Conservation (phyloP, 345 rosid genomes). For the Brassica rapa region DNA sequence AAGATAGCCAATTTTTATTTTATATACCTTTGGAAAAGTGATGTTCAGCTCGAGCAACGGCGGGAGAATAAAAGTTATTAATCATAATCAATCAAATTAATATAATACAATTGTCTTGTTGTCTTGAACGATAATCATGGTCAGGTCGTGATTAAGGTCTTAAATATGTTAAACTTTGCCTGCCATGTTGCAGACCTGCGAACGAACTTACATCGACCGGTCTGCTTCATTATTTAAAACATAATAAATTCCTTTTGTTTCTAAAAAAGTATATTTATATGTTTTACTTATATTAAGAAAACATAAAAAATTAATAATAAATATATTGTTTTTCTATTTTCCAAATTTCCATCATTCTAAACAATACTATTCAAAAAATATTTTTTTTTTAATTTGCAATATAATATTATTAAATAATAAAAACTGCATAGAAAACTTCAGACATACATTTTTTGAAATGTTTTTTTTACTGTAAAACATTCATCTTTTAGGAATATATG, state of each 20-base stretch:
- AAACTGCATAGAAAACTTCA: no score
- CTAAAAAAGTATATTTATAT: no score
- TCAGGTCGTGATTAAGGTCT: conserved; percentile 29
- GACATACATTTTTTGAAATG: no score
- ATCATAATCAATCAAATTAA: neutral
- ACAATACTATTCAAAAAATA: no score
- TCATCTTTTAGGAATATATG: no score
- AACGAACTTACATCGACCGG: conserved; percentile 25
- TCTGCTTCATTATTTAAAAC: neutral
- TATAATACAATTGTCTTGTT: conserved; percentile 1
- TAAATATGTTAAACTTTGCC: conserved; percentile 34
- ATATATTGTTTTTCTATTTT: no score
- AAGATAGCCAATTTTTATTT: neutral
- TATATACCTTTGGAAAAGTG: neutral
- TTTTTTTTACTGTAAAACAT: no score
- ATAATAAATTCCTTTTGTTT: neutral
- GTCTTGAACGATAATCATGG: conserved; percentile 30
- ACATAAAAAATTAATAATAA: no score
- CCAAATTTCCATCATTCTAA: no score
- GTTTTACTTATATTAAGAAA: no score
- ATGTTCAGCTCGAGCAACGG: neutral
- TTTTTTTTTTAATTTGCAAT: no score
- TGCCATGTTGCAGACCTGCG: conserved; percentile 28
- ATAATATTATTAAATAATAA: no score
- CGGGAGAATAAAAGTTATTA: neutral